phyloP scores from a whole-genome alignment of 371 early-diverging fungal species.

The Fennellomyces sp. region DNA sequence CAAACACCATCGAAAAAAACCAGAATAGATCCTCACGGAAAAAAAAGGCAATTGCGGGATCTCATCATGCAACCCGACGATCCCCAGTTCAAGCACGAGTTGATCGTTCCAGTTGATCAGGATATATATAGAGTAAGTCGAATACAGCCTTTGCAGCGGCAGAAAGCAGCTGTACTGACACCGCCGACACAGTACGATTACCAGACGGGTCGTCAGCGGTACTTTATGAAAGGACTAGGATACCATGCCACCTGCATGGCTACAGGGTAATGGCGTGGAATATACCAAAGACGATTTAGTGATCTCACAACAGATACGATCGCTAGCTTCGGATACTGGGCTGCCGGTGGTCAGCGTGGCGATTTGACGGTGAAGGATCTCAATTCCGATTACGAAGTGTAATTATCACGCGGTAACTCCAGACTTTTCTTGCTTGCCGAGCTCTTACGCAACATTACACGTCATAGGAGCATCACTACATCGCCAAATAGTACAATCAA shows the following conservation, averaged over 20 bases:
- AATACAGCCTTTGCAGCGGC: background rate
- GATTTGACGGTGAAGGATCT: constrained; percentile 84
- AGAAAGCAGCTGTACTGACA: too few relatives aligned
- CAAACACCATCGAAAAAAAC: background rate
- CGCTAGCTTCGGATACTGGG: constrained; percentile 74
- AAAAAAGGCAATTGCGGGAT: constrained; percentile 89
- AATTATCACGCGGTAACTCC: background rate
- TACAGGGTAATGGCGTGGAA: constrained; percentile 63
- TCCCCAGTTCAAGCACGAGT: constrained; percentile 20
- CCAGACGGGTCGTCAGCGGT: constrained; percentile 42
- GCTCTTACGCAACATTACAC: constrained; percentile 1
- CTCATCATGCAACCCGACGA: constrained; percentile 72
- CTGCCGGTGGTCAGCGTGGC: constrained; percentile 89
- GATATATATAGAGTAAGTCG: constrained; percentile 35
- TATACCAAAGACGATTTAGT: too few relatives aligned
- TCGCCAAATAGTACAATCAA: constrained; percentile 89
- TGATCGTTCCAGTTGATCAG: constrained; percentile 42
- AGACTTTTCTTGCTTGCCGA: too few relatives aligned
- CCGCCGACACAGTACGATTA: constrained; percentile 73
- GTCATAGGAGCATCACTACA: constrained; percentile 64
- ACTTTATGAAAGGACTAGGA: constrained; percentile 59
- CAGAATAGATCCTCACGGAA: background rate
- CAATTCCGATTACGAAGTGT: constrained; percentile 65
- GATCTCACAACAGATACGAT: background rate
- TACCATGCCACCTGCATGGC: constrained; percentile 87